phyloP scores from a whole-genome alignment of 306 rosid species.

The Dalbergia cochinchinensis region DNA sequence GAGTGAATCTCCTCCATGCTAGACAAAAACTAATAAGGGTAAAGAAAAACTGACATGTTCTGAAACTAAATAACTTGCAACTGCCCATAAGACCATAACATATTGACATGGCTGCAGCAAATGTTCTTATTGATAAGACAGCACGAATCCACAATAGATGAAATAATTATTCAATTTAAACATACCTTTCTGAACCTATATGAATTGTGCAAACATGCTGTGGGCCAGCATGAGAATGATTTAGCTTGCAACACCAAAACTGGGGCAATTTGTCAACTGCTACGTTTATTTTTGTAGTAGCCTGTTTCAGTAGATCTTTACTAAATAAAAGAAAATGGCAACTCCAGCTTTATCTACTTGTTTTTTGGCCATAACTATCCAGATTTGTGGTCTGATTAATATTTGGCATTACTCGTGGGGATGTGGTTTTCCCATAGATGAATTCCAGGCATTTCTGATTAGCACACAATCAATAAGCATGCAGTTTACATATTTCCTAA shows the following conservation, averaged over 20 bases:
- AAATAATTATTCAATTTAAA: conserved; percentile 4
- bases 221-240: conserved; percentile 72
- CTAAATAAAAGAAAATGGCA: conserved; percentile 37
- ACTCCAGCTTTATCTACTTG: background rate
- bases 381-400: conserved; percentile 22
- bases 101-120: conserved; percentile 5
- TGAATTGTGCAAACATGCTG: conserved; percentile 93
- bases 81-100: conserved; percentile 15
- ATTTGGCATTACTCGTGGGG: conserved; percentile 28
- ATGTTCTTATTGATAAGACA: conserved; percentile 20
- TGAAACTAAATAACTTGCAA: conserved; percentile 32
- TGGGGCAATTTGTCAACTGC: conserved; percentile 90
- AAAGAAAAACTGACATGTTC: conserved; percentile 32
- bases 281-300: conserved; percentile 87
- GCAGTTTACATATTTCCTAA: conserved; percentile 20
- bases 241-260: conserved; percentile 69
- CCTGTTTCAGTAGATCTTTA: conserved; percentile 67
- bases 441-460: conserved; percentile 28
- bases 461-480: conserved; percentile 6
- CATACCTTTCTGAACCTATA: conserved; percentile 91
- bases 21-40: conserved; percentile 42
- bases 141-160: conserved; percentile 26
- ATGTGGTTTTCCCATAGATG: conserved; percentile 27
- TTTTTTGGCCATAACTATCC: background rate
- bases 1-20: conserved; percentile 88